A percentile compares a stretch with the other conserved stretches of the same genome.
These are phyloP conservation scores for Halenospora varia DNA, from an alignment of 495 filamentous ascomycete species.

Conservation along the genomic window DNA sequence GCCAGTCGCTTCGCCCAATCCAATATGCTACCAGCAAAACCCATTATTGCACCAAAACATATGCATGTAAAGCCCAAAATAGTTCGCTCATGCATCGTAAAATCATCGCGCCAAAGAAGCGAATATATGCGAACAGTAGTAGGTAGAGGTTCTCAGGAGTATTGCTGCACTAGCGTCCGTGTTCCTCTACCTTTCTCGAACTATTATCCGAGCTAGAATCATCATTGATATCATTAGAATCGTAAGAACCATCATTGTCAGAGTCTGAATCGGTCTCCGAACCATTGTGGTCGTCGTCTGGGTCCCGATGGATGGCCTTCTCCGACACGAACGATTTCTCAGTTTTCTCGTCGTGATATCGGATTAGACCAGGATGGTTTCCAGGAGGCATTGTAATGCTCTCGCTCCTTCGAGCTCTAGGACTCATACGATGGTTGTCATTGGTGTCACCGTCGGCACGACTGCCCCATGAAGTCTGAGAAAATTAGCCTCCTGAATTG, in stretches of 20 bases:
- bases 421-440: constrained; percentile 51
- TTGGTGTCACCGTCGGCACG: constrained; percentile 62
- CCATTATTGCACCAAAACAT: neutral
- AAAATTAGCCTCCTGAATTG: neutral
- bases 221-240: constrained; percentile 12
- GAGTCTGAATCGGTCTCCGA: constrained; percentile 13
- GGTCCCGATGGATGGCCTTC: neutral
- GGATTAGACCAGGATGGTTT: constrained; percentile 22
- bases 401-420: constrained; percentile 41
- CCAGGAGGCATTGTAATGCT: constrained; percentile 42
- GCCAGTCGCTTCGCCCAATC: neutral
- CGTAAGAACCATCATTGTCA: constrained; percentile 13
- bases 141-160: constrained; percentile 15
- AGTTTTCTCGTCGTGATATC: constrained; percentile 23
- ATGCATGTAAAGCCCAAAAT: neutral
- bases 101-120: constrained; percentile 16
- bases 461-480: constrained; percentile 65
- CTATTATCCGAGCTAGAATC: constrained; percentile 7
- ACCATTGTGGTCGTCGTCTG: neutral
- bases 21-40: neutral
- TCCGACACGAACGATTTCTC: neutral
- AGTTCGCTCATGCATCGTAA: constrained; percentile 15
- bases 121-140: neutral
- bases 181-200: constrained; percentile 6
- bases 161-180: constrained; percentile 29